A percentile compares a stretch with the other conserved stretches of the same genome.
phyloP scores from a whole-genome alignment of 2,329 filamentous ascomycete species.

The Colletotrichum tanaceti region DNA sequence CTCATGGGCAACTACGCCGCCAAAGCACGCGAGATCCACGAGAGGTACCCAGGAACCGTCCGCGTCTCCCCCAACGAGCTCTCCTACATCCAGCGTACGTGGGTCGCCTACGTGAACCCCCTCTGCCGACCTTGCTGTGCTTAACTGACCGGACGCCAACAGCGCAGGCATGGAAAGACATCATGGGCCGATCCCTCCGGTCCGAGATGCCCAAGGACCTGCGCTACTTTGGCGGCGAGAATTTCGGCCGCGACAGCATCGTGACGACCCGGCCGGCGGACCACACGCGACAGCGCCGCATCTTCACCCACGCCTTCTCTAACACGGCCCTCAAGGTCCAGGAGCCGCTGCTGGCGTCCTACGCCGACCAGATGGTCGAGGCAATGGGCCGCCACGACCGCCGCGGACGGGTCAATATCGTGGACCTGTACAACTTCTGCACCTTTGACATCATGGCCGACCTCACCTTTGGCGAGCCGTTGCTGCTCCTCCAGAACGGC shows the following conservation, averaged over 20 bases:
- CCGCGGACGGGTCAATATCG: slow-evolving; percentile 26
- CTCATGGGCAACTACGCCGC: slow-evolving; percentile 22
- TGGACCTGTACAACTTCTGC: slow-evolving; percentile 43
- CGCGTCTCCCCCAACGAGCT: slow-evolving; percentile 55
- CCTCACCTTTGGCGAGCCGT: slow-evolving; percentile 47
- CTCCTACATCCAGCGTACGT: slow-evolving; percentile 47
- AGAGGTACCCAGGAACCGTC: slow-evolving; percentile 49
- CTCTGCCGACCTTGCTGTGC: background rate
- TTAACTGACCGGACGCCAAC: slow-evolving; percentile 22
- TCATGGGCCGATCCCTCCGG: slow-evolving; percentile 34
- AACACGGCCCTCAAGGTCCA: slow-evolving; percentile 44
- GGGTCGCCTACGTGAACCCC: background rate
- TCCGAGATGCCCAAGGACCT: slow-evolving; percentile 34
- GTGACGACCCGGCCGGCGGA: slow-evolving; percentile 40
- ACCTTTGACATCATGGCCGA: slow-evolving; percentile 50
- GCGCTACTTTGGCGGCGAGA: slow-evolving; percentile 37
- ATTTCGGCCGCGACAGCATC: slow-evolving; percentile 39
- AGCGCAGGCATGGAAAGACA: slow-evolving; percentile 39
- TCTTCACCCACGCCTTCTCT: slow-evolving; percentile 44
- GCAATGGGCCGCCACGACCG: slow-evolving; percentile 44
- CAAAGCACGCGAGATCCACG: slow-evolving; percentile 39
- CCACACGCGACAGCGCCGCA: slow-evolving; percentile 36
- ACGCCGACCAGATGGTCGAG: slow-evolving; percentile 54
- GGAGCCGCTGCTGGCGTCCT: slow-evolving; percentile 48
- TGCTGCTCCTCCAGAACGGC: slow-evolving; percentile 44